Evolutionary conservation across 257 asterid genomes (phyloP).

Genomic region (Sherardia arvensis): DNA sequence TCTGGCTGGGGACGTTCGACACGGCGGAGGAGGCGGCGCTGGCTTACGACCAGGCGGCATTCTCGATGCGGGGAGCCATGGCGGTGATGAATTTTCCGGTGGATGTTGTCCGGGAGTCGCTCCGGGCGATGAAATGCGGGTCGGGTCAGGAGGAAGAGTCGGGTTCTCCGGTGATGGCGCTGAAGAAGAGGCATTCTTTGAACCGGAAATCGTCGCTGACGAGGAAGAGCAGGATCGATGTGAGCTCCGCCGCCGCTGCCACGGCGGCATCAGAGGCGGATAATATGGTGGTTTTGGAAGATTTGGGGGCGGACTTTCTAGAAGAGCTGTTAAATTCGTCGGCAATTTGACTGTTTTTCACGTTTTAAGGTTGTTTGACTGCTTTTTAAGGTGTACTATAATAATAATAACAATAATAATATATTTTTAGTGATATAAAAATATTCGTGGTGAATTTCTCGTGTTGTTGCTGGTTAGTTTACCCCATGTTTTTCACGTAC

Average conservation of each 20-base stretch:
- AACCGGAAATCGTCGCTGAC: conserved; percentile 21
- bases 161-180: conserved; percentile 69
- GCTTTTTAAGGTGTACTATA: neutral
- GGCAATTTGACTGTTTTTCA: conserved; percentile 1
- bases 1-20: conserved; percentile 85
- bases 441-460: neutral
- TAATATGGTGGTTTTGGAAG: conserved; percentile 60
- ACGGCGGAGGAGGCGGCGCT: conserved; percentile 79
- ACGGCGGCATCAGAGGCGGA: conserved; percentile 9
- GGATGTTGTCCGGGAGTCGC: conserved; percentile 51
- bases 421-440: neutral
- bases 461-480: no score
- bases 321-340: conserved; percentile 48
- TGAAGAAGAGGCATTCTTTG: conserved; percentile 55
- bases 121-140: conserved; percentile 41
- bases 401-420: no score
- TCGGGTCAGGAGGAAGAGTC: conserved; percentile 33
- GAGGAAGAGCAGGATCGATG: conserved; percentile 14
- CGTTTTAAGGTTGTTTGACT: neutral
- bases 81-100: conserved; percentile 77
- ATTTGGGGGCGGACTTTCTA: conserved; percentile 62
- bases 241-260: neutral
- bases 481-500: neutral
- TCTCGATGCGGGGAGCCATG: conserved; percentile 53
- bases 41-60: conserved; percentile 88